phyloP scores from a whole-genome alignment of 1,284 basidiomycete species.

The Trichosporon ovoides region DNA sequence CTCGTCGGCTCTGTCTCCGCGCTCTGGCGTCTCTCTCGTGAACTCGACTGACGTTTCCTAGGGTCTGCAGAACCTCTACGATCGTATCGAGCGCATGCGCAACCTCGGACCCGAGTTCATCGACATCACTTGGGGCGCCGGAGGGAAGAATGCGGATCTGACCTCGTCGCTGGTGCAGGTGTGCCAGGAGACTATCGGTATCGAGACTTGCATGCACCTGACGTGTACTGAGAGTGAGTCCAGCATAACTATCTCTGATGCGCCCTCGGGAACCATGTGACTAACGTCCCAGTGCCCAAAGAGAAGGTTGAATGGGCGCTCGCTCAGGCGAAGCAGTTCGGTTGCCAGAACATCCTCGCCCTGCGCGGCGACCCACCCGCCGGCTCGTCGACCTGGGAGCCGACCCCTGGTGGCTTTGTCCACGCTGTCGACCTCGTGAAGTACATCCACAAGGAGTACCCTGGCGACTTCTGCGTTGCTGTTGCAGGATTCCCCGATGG shows the following conservation, averaged over 20 bases:
- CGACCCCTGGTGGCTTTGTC: constrained; percentile 78
- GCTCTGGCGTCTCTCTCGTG: not conserved
- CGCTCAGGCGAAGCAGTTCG: constrained; percentile 83
- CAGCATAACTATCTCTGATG: not conserved
- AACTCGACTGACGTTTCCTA: constrained; percentile 40
- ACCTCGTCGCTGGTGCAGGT: constrained; percentile 95
- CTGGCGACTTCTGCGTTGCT: constrained; percentile 89
- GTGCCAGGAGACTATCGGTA: constrained; percentile 81
- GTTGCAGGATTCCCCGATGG: constrained; percentile 84
- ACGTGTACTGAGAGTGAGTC: constrained; percentile 83
- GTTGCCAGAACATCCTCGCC: constrained; percentile 92
- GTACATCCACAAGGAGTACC: constrained; percentile 75
- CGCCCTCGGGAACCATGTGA: not conserved
- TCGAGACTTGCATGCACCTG: constrained; percentile 97
- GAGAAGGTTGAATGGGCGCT: constrained; percentile 90
- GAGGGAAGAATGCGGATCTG: constrained; percentile 86
- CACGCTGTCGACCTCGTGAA: constrained; percentile 85
- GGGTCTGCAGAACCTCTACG: constrained; percentile 89
- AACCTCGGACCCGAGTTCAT: constrained; percentile 93
- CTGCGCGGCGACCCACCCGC: constrained; percentile 87
- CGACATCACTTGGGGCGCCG: constrained; percentile 98
- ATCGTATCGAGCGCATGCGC: constrained; percentile 97
- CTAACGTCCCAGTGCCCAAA: constrained; percentile 60
- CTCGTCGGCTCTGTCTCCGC: not conserved
- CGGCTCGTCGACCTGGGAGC: constrained; percentile 84